Conservation (phyloP, 345 rosid genomes). For the Rhodamnia rubescens region DNA sequence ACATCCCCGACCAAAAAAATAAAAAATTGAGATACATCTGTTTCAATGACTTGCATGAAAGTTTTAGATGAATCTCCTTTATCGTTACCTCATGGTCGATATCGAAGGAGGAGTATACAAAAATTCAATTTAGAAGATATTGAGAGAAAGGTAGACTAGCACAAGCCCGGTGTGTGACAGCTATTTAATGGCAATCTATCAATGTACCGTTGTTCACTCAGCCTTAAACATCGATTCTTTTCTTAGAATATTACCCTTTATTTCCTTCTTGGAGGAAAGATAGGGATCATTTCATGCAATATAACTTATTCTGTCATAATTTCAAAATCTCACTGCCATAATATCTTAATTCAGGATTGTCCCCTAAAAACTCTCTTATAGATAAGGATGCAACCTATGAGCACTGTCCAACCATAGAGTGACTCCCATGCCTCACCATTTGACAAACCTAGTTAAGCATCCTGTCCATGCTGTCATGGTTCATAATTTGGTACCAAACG, state of each 20-base stretch:
- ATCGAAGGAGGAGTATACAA: neutral
- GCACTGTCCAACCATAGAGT: neutral
- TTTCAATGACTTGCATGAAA: neutral
- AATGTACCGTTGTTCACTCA: neutral
- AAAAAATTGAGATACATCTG: neutral
- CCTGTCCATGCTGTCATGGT: neutral
- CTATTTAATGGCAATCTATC: neutral
- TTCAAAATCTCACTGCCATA: neutral
- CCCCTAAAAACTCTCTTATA: neutral
- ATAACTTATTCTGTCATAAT: neutral
- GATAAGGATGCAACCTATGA: neutral
- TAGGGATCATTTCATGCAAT: neutral
- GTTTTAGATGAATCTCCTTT: neutral
- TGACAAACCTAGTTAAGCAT: neutral
- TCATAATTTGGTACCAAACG: neutral
- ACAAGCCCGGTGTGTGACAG: neutral
- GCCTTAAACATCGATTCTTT: neutral
- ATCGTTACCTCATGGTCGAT: neutral
- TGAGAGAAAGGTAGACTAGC: neutral
- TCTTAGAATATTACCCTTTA: neutral
- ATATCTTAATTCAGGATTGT: neutral
- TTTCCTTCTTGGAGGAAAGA: neutral
- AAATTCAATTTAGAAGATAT: neutral
- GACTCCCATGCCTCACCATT: neutral
- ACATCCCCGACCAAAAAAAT: neutral